Evolutionary conservation across 1,139 yeast species (phyloP).

Genomic region (Pneumocystis murina): DNA sequence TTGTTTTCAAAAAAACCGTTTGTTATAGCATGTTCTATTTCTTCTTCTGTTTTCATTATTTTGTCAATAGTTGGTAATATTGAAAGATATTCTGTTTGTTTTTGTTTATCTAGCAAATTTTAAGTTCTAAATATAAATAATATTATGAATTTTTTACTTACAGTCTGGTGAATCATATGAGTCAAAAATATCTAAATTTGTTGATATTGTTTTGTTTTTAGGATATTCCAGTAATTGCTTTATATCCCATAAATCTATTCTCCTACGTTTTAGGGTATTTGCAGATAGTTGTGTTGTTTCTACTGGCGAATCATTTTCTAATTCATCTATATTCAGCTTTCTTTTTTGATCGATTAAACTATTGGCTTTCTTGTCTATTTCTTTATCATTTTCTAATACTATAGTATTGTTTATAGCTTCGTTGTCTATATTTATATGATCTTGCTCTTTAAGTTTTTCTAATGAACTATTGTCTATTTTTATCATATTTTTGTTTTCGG

Average conservation of each 20-base stretch:
- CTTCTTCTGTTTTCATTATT: neutral
- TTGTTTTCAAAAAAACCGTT: neutral
- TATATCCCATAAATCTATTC: neutral
- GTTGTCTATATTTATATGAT: neutral
- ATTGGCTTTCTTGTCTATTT: neutral
- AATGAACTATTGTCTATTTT: neutral
- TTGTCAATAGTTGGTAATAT: conserved; percentile 1
- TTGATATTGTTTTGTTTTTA: neutral
- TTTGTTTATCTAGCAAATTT: neutral
- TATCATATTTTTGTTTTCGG: neutral
- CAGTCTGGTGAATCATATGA: neutral
- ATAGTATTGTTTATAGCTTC: neutral
- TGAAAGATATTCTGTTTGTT: conserved; percentile 1
- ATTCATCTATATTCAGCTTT: neutral
- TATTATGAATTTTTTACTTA: neutral
- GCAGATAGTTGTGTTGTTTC: neutral
- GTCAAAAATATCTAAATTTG: neutral
- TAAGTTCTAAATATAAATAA: neutral
- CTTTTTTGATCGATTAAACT: neutral
- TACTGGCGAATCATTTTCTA: neutral
- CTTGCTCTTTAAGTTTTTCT: neutral
- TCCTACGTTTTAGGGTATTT: neutral
- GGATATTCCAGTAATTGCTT: neutral
- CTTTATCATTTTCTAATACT: neutral
- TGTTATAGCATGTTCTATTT: neutral